Evolutionary conservation across 2,329 filamentous ascomycete species (phyloP), one percentile per base, ranked within the genome.

Genomic region (Penicillium crustosum): DNA sequence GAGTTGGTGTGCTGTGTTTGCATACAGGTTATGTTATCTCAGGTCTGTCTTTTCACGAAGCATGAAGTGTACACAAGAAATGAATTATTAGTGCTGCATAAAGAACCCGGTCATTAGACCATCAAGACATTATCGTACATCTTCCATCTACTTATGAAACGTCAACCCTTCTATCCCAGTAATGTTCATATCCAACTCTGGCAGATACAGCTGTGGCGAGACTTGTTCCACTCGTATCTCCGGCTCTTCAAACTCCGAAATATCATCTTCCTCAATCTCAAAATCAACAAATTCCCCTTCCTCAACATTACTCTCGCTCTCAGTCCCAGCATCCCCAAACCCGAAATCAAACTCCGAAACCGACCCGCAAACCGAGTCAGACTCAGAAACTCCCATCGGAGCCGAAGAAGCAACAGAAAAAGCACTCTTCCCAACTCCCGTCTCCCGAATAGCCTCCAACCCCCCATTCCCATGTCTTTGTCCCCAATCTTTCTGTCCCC

Each of bases 261-360:
- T 35, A 45, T 49, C 27, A 47, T 49, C 25, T 47, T 31, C 41
- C 10, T 49, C 19, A 13, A 19, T 27, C 15, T 50, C 21, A 21
- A 39, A 12, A 17, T 39, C 57, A 38, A 55, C 35, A n/a, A 48
- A 38, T 6, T 45, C 41, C 1, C 50, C 35, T 21, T 57, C 49
- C 1, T 56, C 49, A 15, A 48, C 23, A 49, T 44, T 49, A 10
- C 55, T 59, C 21, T 65, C 63, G 39, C 57, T 61, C 52, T 60
- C 64, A 63, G 62, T 66, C 2, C 29, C 54, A 17, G 17, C 43
- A 38, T 59, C 62, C 4, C 55, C 57, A 41, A 68, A 65, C 3
- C 66, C 66, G 45, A 68, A 68, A 53, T 67, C 60, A 47, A 68
- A 66, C 6, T 62, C 65, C 3, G 64, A 66, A 41, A 59, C 61